These are phyloP conservation scores for Pythium aphanidermatum DNA, from an alignment of 352 stramenopile genomes.

Conservation along the genomic window DNA sequence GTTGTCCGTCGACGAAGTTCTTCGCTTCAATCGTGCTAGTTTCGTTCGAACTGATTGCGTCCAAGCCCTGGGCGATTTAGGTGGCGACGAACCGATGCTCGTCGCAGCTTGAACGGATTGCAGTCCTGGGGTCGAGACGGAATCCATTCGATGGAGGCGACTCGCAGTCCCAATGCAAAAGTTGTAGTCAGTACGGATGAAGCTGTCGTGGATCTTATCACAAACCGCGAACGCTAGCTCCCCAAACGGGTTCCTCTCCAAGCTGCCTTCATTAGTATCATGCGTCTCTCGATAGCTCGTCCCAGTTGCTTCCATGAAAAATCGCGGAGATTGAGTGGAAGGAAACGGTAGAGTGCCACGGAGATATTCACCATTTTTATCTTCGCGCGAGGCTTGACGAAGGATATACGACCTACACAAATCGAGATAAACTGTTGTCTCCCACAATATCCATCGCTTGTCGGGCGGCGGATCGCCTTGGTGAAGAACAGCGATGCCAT, in stretches of 20 bases:
- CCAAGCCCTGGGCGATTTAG: conserved; percentile 38
- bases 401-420: conserved; percentile 51
- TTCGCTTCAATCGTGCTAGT: conserved; percentile 44
- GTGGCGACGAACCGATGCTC: conserved; percentile 14
- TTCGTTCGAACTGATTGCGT: conserved; percentile 47
- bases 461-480: background rate
- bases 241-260: conserved; percentile 15
- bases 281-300: conserved; percentile 45
- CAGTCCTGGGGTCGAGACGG: conserved; percentile 1
- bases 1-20: conserved; percentile 70
- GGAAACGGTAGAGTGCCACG: conserved; percentile 13
- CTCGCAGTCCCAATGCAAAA: conserved; percentile 25
- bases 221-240: conserved; percentile 18
- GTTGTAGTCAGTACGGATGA: conserved; percentile 38
- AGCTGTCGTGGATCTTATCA: conserved; percentile 45
- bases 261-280: conserved; percentile 3
- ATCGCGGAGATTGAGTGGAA: conserved; percentile 19
- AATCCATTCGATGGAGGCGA: conserved; percentile 22
- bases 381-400: conserved; percentile 13
- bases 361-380: conserved; percentile 6
- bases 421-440: conserved; percentile 58
- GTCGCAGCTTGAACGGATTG: background rate
- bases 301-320: conserved; percentile 55
- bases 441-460: conserved; percentile 35
- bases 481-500: conserved; percentile 23